Base-by-base conservation (phyloP, 306 rosid genomes). In the Casuarina equisetifolia region DNA sequence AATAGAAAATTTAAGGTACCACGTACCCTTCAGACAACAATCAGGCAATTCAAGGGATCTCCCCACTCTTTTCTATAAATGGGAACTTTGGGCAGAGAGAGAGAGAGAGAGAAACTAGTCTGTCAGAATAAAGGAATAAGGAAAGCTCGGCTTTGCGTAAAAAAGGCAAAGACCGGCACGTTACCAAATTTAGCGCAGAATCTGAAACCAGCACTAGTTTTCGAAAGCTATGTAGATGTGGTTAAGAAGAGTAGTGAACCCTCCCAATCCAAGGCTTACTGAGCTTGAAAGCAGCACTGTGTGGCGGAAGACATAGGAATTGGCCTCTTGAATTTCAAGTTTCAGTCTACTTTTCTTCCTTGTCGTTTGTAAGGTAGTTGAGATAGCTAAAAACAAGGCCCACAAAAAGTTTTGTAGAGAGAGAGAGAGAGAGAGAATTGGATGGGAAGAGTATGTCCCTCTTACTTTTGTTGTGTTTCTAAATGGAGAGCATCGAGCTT, bases 391-490 rank as follows among this genome's bases (percentile, higher is more conserved):
- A n/a, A 16, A 73, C 57, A 42, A 69, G 9, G 17, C 10, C 74
- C 69, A 38, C 80, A 69, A 77, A 69, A 43, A 58, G 48, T 1
- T 53, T 77, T 48, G 3, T 52, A 5, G 43, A 58, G 0, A 58
- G 61, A 58, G 61, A 58, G 61, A 58, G 61, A 16, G 3, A 0
- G 5, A 25, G 8, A 40, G 3, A 38, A 2, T 4, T 19, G 39
- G 9, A 38, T 3, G 17, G 0, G 10, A 2, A 16, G 32, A 10
- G 0, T 62, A 9, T 3, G 4, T 1, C 2, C 6, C 6, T 12
- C 36, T 4, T 32, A 11, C 36, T 59, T 58, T 58, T 36, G 0
- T 35, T 62, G 11, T 13, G 0, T 25, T 13, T 6, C 32, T 25
- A 25, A 25, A 25, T 25, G 32, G 32, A 25, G 32, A 25, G 32